Evolutionary conservation across 768 basidiomycete genomes (phyloP).

Genomic region (Lactarius pseudohatsudake): DNA sequence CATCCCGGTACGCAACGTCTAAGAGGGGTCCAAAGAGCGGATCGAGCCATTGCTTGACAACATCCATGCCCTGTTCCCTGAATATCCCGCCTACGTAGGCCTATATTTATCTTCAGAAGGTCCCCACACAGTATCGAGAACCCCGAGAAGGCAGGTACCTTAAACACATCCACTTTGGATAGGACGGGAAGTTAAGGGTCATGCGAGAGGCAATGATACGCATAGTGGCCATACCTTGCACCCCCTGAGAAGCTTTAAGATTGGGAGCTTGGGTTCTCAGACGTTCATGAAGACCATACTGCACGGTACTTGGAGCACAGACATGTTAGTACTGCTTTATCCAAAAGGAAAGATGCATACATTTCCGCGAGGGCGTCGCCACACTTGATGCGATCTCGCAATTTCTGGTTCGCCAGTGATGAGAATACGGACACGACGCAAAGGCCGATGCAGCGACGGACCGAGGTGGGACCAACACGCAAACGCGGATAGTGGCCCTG

Average conservation of each 20-base stretch:
- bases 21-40: constrained; percentile 8
- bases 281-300: constrained; percentile 8
- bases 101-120: constrained; percentile 1
- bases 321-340: neutral
- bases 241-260: constrained; percentile 1
- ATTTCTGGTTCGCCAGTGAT: neutral
- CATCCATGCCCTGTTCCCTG: constrained; percentile 17
- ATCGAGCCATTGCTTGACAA: constrained; percentile 13
- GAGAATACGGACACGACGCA: neutral
- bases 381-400: constrained; percentile 2
- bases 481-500: neutral
- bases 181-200: neutral
- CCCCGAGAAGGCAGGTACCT: constrained; percentile 4
- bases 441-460: neutral
- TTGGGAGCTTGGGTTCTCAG: neutral
- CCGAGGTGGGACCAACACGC: neutral
- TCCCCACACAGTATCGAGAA: neutral
- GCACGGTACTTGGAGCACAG: neutral
- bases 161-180: constrained; percentile 20
- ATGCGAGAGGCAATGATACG: neutral
- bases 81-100: constrained; percentile 24
- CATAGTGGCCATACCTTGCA: constrained; percentile 8
- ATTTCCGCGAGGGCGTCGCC: neutral
- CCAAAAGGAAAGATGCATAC: neutral
- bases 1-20: constrained; percentile 4